These are phyloP conservation scores for Fonsecaea pedrosoi DNA, from an alignment of 2,329 filamentous ascomycete species.

Conservation along the genomic window DNA sequence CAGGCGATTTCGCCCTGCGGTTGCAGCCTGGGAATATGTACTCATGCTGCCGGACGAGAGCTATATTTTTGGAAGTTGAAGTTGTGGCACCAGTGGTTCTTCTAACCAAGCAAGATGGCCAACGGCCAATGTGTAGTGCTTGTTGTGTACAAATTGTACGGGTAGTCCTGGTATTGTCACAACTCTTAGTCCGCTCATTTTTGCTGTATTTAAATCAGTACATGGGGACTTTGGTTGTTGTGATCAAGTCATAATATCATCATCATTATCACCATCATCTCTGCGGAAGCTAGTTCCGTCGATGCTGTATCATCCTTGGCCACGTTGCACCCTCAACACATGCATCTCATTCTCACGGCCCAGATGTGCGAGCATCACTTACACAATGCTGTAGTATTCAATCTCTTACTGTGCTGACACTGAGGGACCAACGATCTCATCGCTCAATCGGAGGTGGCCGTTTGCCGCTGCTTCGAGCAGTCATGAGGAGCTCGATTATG, in stretches of 20 bases:
- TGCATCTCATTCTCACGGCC: not conserved
- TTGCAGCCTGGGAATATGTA: not conserved
- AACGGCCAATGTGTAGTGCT: not conserved
- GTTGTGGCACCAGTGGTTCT: not conserved
- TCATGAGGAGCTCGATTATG: not conserved
- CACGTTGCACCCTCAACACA: not conserved
- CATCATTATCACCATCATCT: slow-evolving; percentile 7
- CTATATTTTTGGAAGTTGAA: too few relatives aligned
- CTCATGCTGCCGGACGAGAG: not conserved
- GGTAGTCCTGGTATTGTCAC: not conserved
- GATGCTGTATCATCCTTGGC: not conserved
- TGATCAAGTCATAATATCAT: slow-evolving; percentile 7
- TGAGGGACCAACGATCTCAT: not conserved
- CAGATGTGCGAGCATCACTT: not conserved
- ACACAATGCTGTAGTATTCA: not conserved
- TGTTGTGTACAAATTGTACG: not conserved
- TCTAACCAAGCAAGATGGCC: not conserved
- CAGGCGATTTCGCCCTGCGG: not conserved
- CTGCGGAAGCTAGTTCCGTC: slow-evolving; percentile 2
- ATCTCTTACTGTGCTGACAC: not conserved
- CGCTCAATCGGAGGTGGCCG: not conserved
- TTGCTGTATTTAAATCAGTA: not conserved
- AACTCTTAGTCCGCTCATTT: not conserved
- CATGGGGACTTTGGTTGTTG: not conserved
- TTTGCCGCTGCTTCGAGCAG: not conserved